Conservation (phyloP, 805 yeast genomes). For the Zygoascus ofunaensis region DNA sequence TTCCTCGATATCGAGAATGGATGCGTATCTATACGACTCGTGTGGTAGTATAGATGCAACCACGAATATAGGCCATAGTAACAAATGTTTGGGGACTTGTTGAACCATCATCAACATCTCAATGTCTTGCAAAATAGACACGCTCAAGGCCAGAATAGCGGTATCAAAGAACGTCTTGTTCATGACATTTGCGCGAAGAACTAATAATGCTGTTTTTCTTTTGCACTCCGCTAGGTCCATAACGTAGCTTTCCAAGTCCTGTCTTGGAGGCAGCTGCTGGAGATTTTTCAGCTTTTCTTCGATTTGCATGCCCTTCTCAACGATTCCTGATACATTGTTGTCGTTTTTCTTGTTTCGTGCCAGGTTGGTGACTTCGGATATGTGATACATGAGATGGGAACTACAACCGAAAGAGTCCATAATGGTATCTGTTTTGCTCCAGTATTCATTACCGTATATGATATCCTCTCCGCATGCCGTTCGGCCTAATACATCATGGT, state of each 20-base stretch:
- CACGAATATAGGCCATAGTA: slow-evolving; percentile 1
- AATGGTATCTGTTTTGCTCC: background rate
- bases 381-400: background rate
- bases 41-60: background rate
- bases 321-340: background rate
- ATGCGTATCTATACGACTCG: background rate
- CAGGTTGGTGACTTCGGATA: background rate
- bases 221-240: background rate
- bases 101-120: background rate
- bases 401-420: background rate
- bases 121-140: background rate
- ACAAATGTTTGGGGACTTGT: background rate
- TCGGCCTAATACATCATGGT: slow-evolving; percentile 1
- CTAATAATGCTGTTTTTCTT: background rate
- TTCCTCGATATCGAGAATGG: background rate
- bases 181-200: background rate
- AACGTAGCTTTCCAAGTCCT: too few species aligned
- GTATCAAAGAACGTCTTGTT: background rate
- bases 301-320: background rate
- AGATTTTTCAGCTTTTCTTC: background rate
- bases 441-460: background rate
- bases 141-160: background rate
- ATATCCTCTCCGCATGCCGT: slow-evolving; percentile 1
- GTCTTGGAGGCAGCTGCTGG: background rate
- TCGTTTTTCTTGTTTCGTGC: background rate